Percentiles rank a stretch among this genome's conserved stretches.
Evolutionary conservation across 2,329 filamentous ascomycete species (phyloP).

Genomic region (Aspergillus aculeatus): DNA sequence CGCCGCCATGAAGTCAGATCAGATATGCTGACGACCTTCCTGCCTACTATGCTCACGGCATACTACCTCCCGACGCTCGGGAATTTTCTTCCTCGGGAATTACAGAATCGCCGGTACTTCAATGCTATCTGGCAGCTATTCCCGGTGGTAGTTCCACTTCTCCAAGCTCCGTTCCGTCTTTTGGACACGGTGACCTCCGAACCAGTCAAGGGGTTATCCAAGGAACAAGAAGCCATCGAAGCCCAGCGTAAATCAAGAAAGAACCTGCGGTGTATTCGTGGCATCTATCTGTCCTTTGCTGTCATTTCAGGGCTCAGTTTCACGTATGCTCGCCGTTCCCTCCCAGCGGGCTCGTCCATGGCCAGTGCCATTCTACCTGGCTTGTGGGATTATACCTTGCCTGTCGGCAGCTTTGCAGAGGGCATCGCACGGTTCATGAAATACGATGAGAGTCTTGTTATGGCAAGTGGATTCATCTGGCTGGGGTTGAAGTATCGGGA

Average conservation of each 20-base stretch:
- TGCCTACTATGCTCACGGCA: not conserved
- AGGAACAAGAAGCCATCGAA: too few species aligned
- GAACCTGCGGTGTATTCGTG: not conserved
- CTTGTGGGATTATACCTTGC: not conserved
- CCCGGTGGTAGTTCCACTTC: conserved; percentile 3
- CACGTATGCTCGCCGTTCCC: not conserved
- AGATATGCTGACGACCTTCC: not conserved
- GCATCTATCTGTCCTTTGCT: conserved; percentile 1
- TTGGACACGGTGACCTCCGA: not conserved
- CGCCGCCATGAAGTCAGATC: not conserved
- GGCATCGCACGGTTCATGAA: conserved; percentile 9
- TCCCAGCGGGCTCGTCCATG: not conserved
- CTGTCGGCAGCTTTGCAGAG: not conserved
- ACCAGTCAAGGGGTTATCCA: not conserved
- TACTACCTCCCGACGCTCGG: conserved; percentile 8
- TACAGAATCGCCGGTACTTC: not conserved
- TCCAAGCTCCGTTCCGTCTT: not conserved
- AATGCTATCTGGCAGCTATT: conserved; percentile 11
- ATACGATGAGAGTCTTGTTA: conserved; percentile 4
- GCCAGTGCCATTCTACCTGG: not conserved
- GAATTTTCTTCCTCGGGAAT: not conserved
- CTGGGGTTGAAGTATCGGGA: not conserved
- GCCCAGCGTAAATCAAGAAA: not conserved
- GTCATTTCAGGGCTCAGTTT: conserved; percentile 5
- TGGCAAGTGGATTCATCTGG: conserved; percentile 7